Conservation (phyloP, 352 stramenopile species). For the Saprolegnia diclina region DNA sequence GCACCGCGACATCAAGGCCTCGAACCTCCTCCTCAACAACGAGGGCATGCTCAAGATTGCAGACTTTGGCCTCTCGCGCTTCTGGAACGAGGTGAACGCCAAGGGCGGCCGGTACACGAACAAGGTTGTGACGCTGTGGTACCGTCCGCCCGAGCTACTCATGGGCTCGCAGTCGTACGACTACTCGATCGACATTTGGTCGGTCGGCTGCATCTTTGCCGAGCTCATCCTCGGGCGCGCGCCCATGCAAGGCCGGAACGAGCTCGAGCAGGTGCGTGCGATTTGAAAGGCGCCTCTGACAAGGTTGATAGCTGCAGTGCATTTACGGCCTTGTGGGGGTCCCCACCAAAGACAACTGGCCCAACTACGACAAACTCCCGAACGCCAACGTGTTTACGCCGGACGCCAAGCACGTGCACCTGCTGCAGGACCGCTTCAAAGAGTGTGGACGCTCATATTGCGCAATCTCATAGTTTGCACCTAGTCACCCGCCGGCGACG, state of each 20-base stretch:
- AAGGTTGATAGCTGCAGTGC: constrained; percentile 50
- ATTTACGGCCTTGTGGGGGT: constrained; percentile 73
- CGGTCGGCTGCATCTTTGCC: constrained; percentile 85
- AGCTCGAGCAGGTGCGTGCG: constrained; percentile 69
- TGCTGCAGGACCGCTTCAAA: constrained; percentile 69
- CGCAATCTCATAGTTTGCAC: too few relatives aligned
- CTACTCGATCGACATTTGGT: constrained; percentile 93
- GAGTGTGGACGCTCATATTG: constrained; percentile 56
- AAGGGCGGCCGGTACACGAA: constrained; percentile 87
- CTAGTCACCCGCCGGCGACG: constrained; percentile 65
- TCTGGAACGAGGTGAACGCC: constrained; percentile 81
- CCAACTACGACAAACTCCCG: constrained; percentile 66
- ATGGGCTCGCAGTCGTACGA: constrained; percentile 90
- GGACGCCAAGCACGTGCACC: constrained; percentile 73
- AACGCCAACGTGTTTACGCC: constrained; percentile 59
- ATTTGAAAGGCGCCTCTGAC: background rate
- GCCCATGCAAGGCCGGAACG: constrained; percentile 76
- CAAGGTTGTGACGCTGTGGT: constrained; percentile 95
- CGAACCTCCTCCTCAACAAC: constrained; percentile 81
- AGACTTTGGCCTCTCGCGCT: constrained; percentile 76
- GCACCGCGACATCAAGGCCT: constrained; percentile 83
- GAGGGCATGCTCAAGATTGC: constrained; percentile 77
- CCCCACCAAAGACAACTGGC: constrained; percentile 76
- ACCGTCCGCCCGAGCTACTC: constrained; percentile 89
- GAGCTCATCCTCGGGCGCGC: constrained; percentile 72